Evolutionary conservation across 2,329 filamentous ascomycete genomes (phyloP), one percentile per base, ranked within the genome.

Genomic region (Periconia sp.): DNA sequence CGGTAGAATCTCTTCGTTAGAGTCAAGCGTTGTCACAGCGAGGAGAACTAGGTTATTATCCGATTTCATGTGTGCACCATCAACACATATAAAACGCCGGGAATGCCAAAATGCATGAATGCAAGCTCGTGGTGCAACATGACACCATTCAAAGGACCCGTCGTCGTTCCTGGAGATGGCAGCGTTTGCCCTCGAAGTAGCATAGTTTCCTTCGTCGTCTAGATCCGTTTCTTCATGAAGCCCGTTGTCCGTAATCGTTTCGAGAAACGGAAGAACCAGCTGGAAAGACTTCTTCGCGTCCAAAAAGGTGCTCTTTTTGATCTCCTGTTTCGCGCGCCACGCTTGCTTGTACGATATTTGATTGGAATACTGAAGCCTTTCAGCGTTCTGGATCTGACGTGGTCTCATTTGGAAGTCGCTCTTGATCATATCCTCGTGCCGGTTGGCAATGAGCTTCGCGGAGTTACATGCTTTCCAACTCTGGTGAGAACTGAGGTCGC

Each of bases 161-260:
- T 53, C 37, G 30, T 53, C 27, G 18, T 49, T 45, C 35, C 23
- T 53, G 3, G 37, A 48, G 17, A 53, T 53, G 35, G 50, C 40
- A 53, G 45, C 50, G 45, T 53, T 48, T 31, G 50, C 50, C 45
- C 50, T 53, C 23, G 40, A 53, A 53, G 50, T 53, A 37, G 50
- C 45, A 27, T 48, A 53, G 40, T 48, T 53, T 48, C 45, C 44
- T 49, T 53, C 37, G 11, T 47, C 31, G 40, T 52, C 49, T 9
- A 52, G 42, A 46, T 52, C 49, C 27, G 33, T 50, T 42, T 14
- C 23, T 27, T 27, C 23, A n/a, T 46, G 14, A 30, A 48, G 40
- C 3, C 35, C 45, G 45, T 45, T 44, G 43, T 49, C 45, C 20
- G 45, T 49, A 53, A 49, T 47, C 6, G 20, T 47, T 44, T 52